A percentile compares a stretch with the other conserved stretches of the same genome.
phyloP scores from a whole-genome alignment of 768 basidiomycete genomes.

The Phallus indusiatus region DNA sequence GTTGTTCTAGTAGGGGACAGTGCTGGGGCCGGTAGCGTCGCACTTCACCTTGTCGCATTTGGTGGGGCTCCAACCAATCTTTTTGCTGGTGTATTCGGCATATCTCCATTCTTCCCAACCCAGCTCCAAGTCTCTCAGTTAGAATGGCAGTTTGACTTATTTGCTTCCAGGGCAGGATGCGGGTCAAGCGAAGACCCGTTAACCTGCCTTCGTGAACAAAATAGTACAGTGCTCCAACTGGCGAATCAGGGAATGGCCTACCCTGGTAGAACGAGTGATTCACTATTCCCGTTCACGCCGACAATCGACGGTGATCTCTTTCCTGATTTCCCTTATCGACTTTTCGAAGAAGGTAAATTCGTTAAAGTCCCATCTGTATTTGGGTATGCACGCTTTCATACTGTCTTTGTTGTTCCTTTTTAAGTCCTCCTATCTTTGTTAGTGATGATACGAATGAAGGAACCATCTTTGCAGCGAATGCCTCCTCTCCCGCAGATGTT shows the following conservation, averaged over 20 bases:
- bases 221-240: conserved; percentile 22
- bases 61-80: conserved; percentile 6
- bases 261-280: conserved; percentile 15
- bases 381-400: not conserved
- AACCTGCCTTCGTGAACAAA: conserved; percentile 24
- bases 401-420: not conserved
- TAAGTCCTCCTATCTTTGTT: not conserved
- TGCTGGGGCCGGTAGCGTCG: conserved; percentile 12
- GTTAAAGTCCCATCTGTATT: conserved; percentile 10
- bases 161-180: conserved; percentile 37
- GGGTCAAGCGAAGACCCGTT: conserved; percentile 47
- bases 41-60: conserved; percentile 12
- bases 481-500: conserved; percentile 1
- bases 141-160: conserved; percentile 11
- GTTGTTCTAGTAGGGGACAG: conserved; percentile 11
- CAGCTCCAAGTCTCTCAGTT: conserved; percentile 2
- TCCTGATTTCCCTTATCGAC: conserved; percentile 1
- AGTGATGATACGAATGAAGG: conserved; percentile 11
- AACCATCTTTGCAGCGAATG: conserved; percentile 7
- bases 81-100: conserved; percentile 8
- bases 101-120: conserved; percentile 10
- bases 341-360: conserved; percentile 9
- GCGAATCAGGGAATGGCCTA: conserved; percentile 24
- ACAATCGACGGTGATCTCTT: conserved; percentile 21
- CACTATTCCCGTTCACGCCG: conserved; percentile 26